Conservation (phyloP, 2,329 filamentous ascomycete species). For the Colletotrichum musicola region DNA sequence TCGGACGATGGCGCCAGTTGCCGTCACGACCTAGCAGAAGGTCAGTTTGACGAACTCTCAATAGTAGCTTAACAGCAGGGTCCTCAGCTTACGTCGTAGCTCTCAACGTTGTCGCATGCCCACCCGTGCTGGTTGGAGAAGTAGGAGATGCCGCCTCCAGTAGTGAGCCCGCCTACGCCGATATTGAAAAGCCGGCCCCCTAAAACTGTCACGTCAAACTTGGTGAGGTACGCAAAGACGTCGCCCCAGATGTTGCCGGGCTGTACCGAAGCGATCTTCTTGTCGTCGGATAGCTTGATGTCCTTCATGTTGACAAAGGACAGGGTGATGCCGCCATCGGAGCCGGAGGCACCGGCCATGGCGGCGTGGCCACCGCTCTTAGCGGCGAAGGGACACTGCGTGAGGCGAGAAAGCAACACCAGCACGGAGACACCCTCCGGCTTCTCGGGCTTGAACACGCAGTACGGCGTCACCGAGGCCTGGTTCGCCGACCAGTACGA, state of each 20-base stretch:
- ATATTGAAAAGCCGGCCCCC: conserved; percentile 56
- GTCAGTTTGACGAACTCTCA: background rate
- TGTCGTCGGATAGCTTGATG: conserved; percentile 44
- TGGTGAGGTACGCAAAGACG: conserved; percentile 50
- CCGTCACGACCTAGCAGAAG: conserved; percentile 54
- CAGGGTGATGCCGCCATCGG: conserved; percentile 31
- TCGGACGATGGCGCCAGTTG: conserved; percentile 56
- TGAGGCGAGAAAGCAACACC: conserved; percentile 46
- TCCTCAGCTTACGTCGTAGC: conserved; percentile 11
- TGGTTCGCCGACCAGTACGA: conserved; percentile 39
- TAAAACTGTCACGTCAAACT: conserved; percentile 49
- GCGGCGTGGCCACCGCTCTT: conserved; percentile 38
- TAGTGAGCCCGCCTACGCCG: background rate
- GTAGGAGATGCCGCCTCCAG: conserved; percentile 41
- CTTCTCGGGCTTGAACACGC: conserved; percentile 54
- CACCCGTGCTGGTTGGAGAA: conserved; percentile 53
- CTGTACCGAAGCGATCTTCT: conserved; percentile 50
- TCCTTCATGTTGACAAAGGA: conserved; percentile 28
- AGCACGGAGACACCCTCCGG: conserved; percentile 45
- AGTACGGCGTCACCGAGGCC: conserved; percentile 38
- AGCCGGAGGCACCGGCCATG: conserved; percentile 33
- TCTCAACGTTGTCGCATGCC: conserved; percentile 57
- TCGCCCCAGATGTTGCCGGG: conserved; percentile 55
- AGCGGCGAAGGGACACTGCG: conserved; percentile 38
- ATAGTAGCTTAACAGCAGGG: too few relatives aligned